These are phyloP conservation scores for Sporothrix euskadiensis DNA, from an alignment of 2,329 filamentous ascomycete species.

Conservation along the genomic window DNA sequence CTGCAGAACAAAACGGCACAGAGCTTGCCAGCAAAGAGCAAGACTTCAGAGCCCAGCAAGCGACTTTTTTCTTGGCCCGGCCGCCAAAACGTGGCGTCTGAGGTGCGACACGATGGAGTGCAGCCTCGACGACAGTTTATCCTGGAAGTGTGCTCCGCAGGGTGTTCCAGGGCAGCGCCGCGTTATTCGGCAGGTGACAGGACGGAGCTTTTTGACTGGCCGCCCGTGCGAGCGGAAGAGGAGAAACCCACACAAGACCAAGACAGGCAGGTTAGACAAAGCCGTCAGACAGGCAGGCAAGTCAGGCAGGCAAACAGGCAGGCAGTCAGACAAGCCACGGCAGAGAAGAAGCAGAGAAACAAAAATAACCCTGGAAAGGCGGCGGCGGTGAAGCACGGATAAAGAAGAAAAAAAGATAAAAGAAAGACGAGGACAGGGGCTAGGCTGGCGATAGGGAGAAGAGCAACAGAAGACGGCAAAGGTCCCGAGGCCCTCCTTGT, in stretches of 20 bases:
- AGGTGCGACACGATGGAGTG: background rate
- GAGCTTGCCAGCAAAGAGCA: background rate
- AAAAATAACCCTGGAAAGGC: background rate
- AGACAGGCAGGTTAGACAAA: background rate
- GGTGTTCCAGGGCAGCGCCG: conserved; percentile 11
- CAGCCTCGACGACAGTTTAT: background rate
- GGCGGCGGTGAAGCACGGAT: background rate
- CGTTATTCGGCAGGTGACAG: conserved; percentile 7
- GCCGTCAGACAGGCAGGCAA: background rate
- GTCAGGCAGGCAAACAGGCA: background rate
- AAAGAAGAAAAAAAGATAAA: background rate
- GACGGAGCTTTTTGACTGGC: background rate
- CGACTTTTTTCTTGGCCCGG: background rate
- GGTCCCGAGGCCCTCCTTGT: background rate
- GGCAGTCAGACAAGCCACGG: background rate
- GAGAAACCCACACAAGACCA: background rate
- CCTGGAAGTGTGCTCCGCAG: background rate
- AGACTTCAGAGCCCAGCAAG: background rate
- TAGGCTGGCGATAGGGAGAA: background rate
- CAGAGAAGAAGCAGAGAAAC: background rate
- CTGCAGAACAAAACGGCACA: background rate
- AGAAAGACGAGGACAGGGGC: background rate
- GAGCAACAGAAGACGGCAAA: background rate
- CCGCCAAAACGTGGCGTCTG: background rate
- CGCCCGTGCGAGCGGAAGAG: background rate